Evolutionary conservation across 2,329 filamentous ascomycete species (phyloP).

Genomic region (Coniochaeta prunicola): DNA sequence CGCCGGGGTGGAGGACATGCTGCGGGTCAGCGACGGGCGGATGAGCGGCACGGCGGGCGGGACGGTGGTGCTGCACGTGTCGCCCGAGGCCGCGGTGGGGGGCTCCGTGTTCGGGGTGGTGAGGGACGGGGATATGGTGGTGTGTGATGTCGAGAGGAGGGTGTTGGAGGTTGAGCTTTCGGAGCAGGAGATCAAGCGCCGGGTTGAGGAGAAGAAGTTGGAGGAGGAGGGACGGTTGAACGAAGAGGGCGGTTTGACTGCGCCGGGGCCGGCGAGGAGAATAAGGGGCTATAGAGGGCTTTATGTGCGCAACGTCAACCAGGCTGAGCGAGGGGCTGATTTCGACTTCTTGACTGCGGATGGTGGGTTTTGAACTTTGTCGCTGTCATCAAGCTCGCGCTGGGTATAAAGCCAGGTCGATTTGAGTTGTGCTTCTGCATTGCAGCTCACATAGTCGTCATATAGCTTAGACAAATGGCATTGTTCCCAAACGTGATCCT

Average conservation of each 20-base stretch:
- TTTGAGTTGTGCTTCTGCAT: background rate
- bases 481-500: background rate
- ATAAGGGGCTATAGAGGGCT: slow-evolving; percentile 51
- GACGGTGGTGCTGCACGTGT: slow-evolving; percentile 83
- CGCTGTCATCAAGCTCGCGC: background rate
- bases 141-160: slow-evolving; percentile 66
- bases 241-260: slow-evolving; percentile 9
- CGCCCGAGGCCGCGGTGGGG: slow-evolving; percentile 72
- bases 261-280: background rate
- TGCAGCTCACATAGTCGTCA: background rate
- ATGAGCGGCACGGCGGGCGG: slow-evolving; percentile 85
- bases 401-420: background rate
- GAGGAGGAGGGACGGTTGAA: slow-evolving; percentile 5
- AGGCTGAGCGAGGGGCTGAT: slow-evolving; percentile 51
- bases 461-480: background rate
- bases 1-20: slow-evolving; percentile 69
- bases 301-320: slow-evolving; percentile 52
- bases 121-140: slow-evolving; percentile 67
- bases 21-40: slow-evolving; percentile 78
- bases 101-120: slow-evolving; percentile 74
- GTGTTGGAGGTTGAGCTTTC: slow-evolving; percentile 52
- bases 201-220: slow-evolving; percentile 47
- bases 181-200: slow-evolving; percentile 59
- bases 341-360: slow-evolving; percentile 53
- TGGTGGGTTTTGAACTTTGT: slow-evolving; percentile 14